Evolutionary conservation across 2,329 filamentous ascomycete species (phyloP), one percentile per base, ranked within the genome.

Genomic region (Pestalotiopsis sp.): DNA sequence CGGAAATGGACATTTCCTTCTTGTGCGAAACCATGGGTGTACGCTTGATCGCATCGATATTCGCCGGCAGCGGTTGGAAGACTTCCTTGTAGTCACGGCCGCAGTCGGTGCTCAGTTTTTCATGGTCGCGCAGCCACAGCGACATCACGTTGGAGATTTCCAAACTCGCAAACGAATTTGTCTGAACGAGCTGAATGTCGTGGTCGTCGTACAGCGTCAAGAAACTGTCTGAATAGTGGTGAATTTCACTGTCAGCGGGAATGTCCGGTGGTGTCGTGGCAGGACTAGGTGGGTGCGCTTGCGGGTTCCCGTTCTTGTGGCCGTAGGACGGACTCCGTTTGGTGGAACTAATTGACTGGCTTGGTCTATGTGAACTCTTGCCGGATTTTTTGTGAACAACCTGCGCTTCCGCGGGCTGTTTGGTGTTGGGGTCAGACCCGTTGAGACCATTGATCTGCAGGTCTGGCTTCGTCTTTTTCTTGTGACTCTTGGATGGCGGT

Each of bases 381-480:
- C 31, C 31, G 1, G 91, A 79, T 75, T 94, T 94, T 80, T 97
- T 98, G 52, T 89, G 79, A 2, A 92, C 88, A 2, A 92, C 88
- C 58, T 90, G 90, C 6, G 82, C 78, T 12, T 85, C 84, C 70
- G 80, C 83, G 20, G 75, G 71, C 66, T 85, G 81, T 75, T 86
- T 89, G 61, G 81, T 74, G 61, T 75, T 86, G 66, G 92, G 91
- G 68, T 86, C 83, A 70, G 88, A 86, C 68, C 87, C 84, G 57
- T 84, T 82, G 64, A 88, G 90, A 64, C 92, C 92, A 77, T 94
- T 95, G 64, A 90, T 82, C 75, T 90, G 88, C 39, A 91, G 79
- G 58, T 90, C 90, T 11, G 94, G 93, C 78, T 94, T 97, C 49
- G 87, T 80, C 81, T 95, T 97, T 85, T 97, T 98, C 84, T 95